Base-by-base conservation (phyloP, 768 basidiomycete genomes). In the Lenzites betulinus region DNA sequence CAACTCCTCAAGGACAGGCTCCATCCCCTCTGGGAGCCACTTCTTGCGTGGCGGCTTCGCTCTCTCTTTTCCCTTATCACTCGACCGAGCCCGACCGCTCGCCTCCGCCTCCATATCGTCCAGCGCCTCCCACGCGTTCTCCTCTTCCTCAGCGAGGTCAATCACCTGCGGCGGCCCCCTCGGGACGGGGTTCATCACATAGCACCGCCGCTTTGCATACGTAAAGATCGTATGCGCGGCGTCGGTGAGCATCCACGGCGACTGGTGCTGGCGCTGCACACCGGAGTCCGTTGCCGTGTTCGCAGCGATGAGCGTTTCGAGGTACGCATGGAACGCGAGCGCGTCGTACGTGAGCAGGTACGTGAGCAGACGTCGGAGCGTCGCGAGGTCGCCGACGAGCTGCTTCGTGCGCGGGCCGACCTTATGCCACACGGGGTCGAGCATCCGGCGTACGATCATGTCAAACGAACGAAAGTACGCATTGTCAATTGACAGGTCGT, bases 351-450 rank as follows among this genome's bases (percentile, higher is more conserved):
- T 87, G 42, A 99, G 77, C 12, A 98, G 83, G 62, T 67, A 94
- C 92, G 80, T 80, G 43, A 98, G 84, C 5, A 98, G 82, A 46
- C 88, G 86, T 0, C 97, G 82, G 1, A 99, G 80, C 1, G 88
- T 89, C 0, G 90, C 87, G 18, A 99, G 83, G 71, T 98, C 96
- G 51, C 80, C 84, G 9, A 98, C 93, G 12, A 98, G 84, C 61
- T 95, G 92, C 66, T 92, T 94, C 5, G 95, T 98, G 61, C 85
- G 89, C 1, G 92, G 87, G 0, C 94, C 94, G 26, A 96, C 95
- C 75, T 94, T 93, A 73, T 98, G 95, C 96, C 97, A 98, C 7
- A 97, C 89, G 0, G 94, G 82, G 72, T 97, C 93, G 8, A 98
- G 83, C 68, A 95, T 93, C 33, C 85, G 83, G 3, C 95, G 85